These are phyloP conservation scores for Bryopsis sp. DNA, from an alignment of 139 green algal genomes.

Conservation along the genomic window DNA sequence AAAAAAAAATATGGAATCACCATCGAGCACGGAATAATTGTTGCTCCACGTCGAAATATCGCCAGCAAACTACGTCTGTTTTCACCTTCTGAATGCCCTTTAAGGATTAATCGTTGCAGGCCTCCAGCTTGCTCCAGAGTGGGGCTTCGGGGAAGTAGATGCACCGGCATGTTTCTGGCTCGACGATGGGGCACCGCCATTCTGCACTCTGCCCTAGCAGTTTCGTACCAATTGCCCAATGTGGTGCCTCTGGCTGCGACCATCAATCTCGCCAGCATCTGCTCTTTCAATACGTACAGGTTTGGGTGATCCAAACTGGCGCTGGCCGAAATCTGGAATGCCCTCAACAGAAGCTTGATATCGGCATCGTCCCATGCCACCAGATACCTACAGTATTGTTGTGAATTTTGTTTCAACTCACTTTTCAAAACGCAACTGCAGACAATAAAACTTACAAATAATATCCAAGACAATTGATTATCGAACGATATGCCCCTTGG, in stretches of 20 bases:
- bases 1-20: too few species aligned
- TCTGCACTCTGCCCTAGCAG: not conserved
- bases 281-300: slow-evolving; percentile 52
- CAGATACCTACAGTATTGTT: slow-evolving; percentile 26
- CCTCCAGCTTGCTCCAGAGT: slow-evolving; percentile 71
- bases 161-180: slow-evolving; percentile 22
- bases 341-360: slow-evolving; percentile 35
- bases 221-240: slow-evolving; percentile 4
- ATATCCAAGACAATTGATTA: too few species aligned
- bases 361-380: slow-evolving; percentile 23
- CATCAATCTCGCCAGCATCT: slow-evolving; percentile 67
- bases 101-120: slow-evolving; percentile 64
- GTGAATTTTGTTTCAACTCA: too few species aligned
- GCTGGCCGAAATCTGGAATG: slow-evolving; percentile 68
- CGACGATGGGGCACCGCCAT: slow-evolving; percentile 2
- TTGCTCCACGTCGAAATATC: too few species aligned
- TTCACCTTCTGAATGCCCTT: slow-evolving; percentile 53
- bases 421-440: too few species aligned
- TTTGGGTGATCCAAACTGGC: slow-evolving; percentile 47
- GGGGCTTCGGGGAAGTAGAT: slow-evolving; percentile 48
- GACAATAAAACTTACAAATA: too few species aligned
- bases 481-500: too few species aligned
- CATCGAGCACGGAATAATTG: too few species aligned
- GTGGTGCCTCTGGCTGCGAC: slow-evolving; percentile 26
- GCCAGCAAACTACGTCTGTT: too few species aligned